A percentile compares a stretch with the other conserved stretches of the same genome.
phyloP scores from a whole-genome alignment of 371 early-diverging fungal species.

The Chytridiales sp. region DNA sequence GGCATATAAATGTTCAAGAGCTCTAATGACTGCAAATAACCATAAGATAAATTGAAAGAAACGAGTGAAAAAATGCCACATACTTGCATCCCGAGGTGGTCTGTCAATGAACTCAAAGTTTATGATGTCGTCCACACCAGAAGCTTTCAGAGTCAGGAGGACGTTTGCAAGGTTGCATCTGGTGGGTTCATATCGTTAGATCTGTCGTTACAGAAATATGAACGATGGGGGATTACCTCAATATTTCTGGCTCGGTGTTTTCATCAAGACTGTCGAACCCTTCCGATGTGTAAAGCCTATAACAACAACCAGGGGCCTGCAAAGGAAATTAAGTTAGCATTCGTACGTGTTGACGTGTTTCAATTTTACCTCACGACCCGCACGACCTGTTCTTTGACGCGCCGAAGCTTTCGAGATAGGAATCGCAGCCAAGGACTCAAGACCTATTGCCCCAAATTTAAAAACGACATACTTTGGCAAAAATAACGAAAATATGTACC shows the following conservation, averaged over 20 bases:
- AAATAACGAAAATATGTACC: conserved; percentile 18
- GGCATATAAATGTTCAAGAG: conserved; percentile 85
- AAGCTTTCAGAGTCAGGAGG: conserved; percentile 82
- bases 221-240: conserved; percentile 44
- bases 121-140: conserved; percentile 85
- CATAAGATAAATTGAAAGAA: conserved; percentile 8
- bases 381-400: conserved; percentile 95
- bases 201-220: background rate
- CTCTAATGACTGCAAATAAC: conserved; percentile 57
- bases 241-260: conserved; percentile 92
- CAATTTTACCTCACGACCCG: conserved; percentile 82
- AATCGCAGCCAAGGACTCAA: conserved; percentile 82
- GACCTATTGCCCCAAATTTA: conserved; percentile 24
- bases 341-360: no score
- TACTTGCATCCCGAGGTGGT: conserved; percentile 71
- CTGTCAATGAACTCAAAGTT: conserved; percentile 94
- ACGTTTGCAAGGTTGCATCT: conserved; percentile 86
- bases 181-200: background rate
- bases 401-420: conserved; percentile 95
- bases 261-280: conserved; percentile 78
- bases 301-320: conserved; percentile 79
- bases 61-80: conserved; percentile 41
- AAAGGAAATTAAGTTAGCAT: no score
- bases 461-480: background rate
- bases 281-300: conserved; percentile 91